Evolutionary conservation across 2,329 filamentous ascomycete genomes (phyloP), one percentile per base, ranked within the genome.

Genomic region (Elsinoe arachidis): DNA sequence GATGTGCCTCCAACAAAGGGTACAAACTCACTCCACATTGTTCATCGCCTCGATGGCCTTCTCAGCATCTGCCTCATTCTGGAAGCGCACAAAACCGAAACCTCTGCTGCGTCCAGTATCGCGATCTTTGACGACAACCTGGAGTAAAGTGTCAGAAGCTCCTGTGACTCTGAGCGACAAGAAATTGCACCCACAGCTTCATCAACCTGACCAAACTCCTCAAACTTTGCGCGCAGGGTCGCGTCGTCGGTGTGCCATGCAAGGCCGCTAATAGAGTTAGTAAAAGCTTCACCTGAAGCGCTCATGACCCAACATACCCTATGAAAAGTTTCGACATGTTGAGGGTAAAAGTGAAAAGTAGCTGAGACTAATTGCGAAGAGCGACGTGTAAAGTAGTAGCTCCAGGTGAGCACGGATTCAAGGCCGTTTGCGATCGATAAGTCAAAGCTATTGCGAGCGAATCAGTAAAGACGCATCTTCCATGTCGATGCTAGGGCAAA

Each of bases 71-170:
- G 78, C 74, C 63, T 91, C 88, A 63, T 84, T 83, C 54, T 82
- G 76, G 75, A 92, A 99, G 66, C 91, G 88, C 62, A 99, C 92
- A 73, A 97, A 97, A 49, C 93, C 93, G 72, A 97, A 99, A 60
- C 93, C 93, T 73, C 93, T 89, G 80, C 91, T 96, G 73, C 92
- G 90, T 67, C 90, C 88, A 68, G 92, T 96, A 71, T 97, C 92
- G 68, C 91, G 89, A 74, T 99, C 92, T 78, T 96, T 97, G 68
- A 97, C 91, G 65, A 99, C 92, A 62, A 96, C 88, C 92, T 97
- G 68, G 10, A 51, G 58, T 26, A 55, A 30, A 14, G 59, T 54
- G 59, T 57, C 19, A 61, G 43, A 37, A 46, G 5, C 49, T 15
- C 26, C 12, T 3, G 38, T 56, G 52, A 43, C 39, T 63, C 68